These are phyloP conservation scores for Paspalum vaginatum DNA, from an alignment of 176 grass and related monocot genomes.

Conservation along the genomic window DNA sequence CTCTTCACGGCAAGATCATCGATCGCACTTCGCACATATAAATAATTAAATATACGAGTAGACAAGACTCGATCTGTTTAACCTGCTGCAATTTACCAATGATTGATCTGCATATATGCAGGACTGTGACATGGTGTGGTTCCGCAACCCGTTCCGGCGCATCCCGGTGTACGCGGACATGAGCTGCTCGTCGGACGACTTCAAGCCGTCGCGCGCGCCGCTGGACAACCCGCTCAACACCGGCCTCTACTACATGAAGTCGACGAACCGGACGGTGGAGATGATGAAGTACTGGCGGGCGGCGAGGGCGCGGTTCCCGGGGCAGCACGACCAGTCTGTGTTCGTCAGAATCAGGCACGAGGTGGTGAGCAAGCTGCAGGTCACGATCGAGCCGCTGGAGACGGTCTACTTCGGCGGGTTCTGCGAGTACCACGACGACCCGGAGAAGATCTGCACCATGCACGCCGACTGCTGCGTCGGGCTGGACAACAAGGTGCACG, in stretches of 20 bases:
- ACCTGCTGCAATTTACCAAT: not conserved
- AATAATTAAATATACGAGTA: no score
- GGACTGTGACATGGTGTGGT: constrained; percentile 63
- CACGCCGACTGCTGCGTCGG: constrained; percentile 51
- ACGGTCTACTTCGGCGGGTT: constrained; percentile 40
- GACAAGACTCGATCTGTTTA: not conserved
- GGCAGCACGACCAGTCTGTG: constrained; percentile 41
- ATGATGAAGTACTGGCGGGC: constrained; percentile 44
- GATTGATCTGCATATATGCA: constrained; percentile 1
- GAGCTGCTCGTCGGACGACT: constrained; percentile 44
- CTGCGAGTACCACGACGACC: constrained; percentile 41
- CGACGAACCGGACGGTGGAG: constrained; percentile 37
- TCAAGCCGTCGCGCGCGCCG: constrained; percentile 20
- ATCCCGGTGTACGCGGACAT: constrained; percentile 44
- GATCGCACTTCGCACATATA: no score
- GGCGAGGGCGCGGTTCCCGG: constrained; percentile 19
- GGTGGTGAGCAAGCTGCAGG: not conserved
- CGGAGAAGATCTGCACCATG: constrained; percentile 46
- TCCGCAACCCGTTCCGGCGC: constrained; percentile 62
- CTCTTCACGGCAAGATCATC: constrained; percentile 34
- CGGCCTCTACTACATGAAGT: constrained; percentile 54
- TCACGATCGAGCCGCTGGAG: constrained; percentile 45
- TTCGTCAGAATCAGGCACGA: constrained; percentile 48
- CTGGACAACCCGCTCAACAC: constrained; percentile 49
- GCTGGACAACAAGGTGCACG: constrained; percentile 30